phyloP scores from a whole-genome alignment of 495 filamentous ascomycete species.

The Neurospora discreta region DNA sequence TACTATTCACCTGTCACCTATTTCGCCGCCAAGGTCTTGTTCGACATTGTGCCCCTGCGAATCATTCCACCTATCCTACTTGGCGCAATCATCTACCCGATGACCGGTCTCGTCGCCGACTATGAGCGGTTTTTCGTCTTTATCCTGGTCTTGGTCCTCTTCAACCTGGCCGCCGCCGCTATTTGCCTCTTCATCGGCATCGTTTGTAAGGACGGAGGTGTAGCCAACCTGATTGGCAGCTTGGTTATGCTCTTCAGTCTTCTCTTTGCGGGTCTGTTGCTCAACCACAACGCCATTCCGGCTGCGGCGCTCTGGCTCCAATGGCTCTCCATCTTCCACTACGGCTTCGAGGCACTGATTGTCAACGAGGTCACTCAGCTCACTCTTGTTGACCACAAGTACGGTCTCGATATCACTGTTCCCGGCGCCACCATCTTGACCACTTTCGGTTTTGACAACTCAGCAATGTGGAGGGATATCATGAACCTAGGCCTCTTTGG shows the following conservation, averaged over 20 bases:
- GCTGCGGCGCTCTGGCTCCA: constrained; percentile 77
- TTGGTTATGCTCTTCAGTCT: constrained; percentile 97
- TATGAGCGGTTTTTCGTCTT: constrained; percentile 83
- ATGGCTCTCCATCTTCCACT: constrained; percentile 97
- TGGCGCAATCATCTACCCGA: constrained; percentile 94
- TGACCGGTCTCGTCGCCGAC: constrained; percentile 82
- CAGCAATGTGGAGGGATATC: constrained; percentile 77
- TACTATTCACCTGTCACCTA: constrained; percentile 98
- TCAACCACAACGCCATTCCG: constrained; percentile 92
- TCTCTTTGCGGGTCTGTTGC: constrained; percentile 81
- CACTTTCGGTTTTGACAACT: constrained; percentile 81
- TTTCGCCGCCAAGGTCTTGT: constrained; percentile 85
- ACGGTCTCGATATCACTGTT: constrained; percentile 90
- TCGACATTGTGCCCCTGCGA: constrained; percentile 88
- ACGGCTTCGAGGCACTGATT: constrained; percentile 90
- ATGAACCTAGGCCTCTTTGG: constrained; percentile 73
- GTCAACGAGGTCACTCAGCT: constrained; percentile 96
- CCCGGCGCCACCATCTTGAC: constrained; percentile 89
- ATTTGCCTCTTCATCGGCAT: constrained; percentile 97
- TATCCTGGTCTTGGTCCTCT: constrained; percentile 82
- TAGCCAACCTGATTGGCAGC: constrained; percentile 90
- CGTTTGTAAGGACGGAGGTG: constrained; percentile 78
- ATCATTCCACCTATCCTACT: constrained; percentile 94
- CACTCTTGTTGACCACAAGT: constrained; percentile 83
- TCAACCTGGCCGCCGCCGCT: constrained; percentile 86